These are phyloP conservation scores for Cardamine chenopodiifolia DNA, from an alignment of 345 rosid genomes.

Conservation along the genomic window DNA sequence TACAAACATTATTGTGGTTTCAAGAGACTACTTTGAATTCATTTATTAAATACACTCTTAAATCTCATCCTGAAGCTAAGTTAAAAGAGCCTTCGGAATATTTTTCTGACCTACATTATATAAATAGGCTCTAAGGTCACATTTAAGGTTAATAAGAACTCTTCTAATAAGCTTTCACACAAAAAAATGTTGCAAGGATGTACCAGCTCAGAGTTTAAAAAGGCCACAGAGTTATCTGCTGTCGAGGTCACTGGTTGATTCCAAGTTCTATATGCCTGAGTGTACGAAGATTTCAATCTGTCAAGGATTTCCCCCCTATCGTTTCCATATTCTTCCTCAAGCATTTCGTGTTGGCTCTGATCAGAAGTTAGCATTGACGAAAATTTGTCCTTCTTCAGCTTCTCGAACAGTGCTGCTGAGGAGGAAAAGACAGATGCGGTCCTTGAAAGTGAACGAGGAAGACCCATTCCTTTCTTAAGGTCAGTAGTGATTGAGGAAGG, in stretches of 20 bases:
- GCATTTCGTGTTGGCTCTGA: conserved; percentile 45
- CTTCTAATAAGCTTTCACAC: conserved; percentile 5
- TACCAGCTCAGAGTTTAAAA: conserved; percentile 40
- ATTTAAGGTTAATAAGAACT: not conserved
- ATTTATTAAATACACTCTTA: not conserved
- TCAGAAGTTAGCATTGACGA: conserved; percentile 39
- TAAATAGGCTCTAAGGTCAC: not conserved
- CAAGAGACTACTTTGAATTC: not conserved
- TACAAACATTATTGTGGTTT: not conserved
- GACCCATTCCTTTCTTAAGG: conserved; percentile 56
- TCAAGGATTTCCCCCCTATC: conserved; percentile 50
- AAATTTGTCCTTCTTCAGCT: conserved; percentile 66
- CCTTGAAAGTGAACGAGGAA: conserved; percentile 84
- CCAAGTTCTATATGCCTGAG: conserved; percentile 37
- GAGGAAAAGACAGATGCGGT: conserved; percentile 97
- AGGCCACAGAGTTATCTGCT: conserved; percentile 35
- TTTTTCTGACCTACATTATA: not conserved
- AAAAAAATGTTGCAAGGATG: conserved; percentile 7
- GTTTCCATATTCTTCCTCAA: conserved; percentile 48
- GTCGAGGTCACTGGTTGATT: conserved; percentile 32
- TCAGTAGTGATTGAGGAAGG: conserved; percentile 50
- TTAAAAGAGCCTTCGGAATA: conserved; percentile 16
- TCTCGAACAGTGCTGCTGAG: conserved; percentile 95
- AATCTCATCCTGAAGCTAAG: conserved; percentile 13
- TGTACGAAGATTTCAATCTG: conserved; percentile 56